Conservation (phyloP, 192 early-diverging fungal species). For the Coemansia sp. region DNA sequence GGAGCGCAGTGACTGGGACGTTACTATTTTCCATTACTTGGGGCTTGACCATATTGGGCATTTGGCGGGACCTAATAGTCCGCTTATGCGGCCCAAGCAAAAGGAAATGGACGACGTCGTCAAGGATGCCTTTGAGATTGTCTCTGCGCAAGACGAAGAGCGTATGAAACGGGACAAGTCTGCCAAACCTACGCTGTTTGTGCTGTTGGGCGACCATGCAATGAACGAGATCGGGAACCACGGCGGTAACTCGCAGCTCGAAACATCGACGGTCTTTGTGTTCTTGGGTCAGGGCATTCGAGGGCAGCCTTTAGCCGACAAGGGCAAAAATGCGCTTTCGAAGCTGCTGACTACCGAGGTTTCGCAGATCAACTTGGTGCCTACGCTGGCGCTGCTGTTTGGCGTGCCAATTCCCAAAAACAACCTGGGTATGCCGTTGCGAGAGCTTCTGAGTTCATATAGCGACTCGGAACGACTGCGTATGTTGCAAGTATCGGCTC, state of each 20-base stretch:
- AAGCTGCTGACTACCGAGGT: constrained; percentile 32
- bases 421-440: constrained; percentile 53
- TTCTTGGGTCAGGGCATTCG: constrained; percentile 49
- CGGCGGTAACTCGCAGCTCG: constrained; percentile 56
- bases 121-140: constrained; percentile 55
- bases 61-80: constrained; percentile 66
- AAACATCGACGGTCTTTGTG: constrained; percentile 56
- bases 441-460: constrained; percentile 37
- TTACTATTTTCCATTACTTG: constrained; percentile 75
- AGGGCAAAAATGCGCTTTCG: constrained; percentile 29
- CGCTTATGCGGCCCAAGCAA: constrained; percentile 75
- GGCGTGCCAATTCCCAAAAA: constrained; percentile 57
- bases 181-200: constrained; percentile 66
- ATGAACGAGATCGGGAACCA: constrained; percentile 75
- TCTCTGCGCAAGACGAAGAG: constrained; percentile 51
- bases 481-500: constrained; percentile 63
- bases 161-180: constrained; percentile 30
- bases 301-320: constrained; percentile 19
- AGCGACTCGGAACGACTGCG: constrained; percentile 42
- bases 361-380: constrained; percentile 50
- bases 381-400: constrained; percentile 57
- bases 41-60: constrained; percentile 87
- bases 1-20: constrained; percentile 64
- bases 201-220: constrained; percentile 82
- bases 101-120: constrained; percentile 75